These are phyloP conservation scores for Fragosphaeria purpurea DNA, from an alignment of 2,329 filamentous ascomycete genomes.

Conservation along the genomic window DNA sequence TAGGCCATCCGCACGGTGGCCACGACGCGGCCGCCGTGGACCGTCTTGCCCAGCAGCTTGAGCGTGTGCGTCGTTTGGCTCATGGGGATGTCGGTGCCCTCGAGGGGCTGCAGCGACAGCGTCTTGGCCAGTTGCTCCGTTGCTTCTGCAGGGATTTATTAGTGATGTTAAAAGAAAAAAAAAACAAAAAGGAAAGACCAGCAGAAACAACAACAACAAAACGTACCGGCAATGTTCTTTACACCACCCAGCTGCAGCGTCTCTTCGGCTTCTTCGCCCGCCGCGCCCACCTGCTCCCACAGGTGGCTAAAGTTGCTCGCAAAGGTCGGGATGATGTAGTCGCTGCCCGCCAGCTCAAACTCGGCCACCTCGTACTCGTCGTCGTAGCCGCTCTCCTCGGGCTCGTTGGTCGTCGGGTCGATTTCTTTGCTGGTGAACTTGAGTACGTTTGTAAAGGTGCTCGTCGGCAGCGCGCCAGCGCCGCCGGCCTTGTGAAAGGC, in stretches of 20 bases:
- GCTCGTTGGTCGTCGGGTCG: slow-evolving; percentile 84
- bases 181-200: not conserved
- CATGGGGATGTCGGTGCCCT: slow-evolving; percentile 84
- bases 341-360: slow-evolving; percentile 79
- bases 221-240: slow-evolving; percentile 85
- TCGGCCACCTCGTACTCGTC: slow-evolving; percentile 97
- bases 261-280: slow-evolving; percentile 82
- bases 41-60: slow-evolving; percentile 92
- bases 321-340: slow-evolving; percentile 90
- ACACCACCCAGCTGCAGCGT: slow-evolving; percentile 79
- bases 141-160: slow-evolving; percentile 52
- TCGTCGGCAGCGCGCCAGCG: slow-evolving; percentile 64
- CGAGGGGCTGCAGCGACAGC: slow-evolving; percentile 83
- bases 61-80: slow-evolving; percentile 86
- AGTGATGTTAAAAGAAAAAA: slow-evolving; percentile 11
- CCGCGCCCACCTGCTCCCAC: slow-evolving; percentile 87
- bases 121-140: slow-evolving; percentile 82
- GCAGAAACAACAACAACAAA: not conserved
- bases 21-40: slow-evolving; percentile 80
- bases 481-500: slow-evolving; percentile 79
- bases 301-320: slow-evolving; percentile 91
- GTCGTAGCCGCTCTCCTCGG: slow-evolving; percentile 86
- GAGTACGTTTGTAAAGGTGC: slow-evolving; percentile 81
- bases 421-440: slow-evolving; percentile 99
- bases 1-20: slow-evolving; percentile 87